phyloP scores from a whole-genome alignment of 2,329 filamentous ascomycete species.

The Nigrospora sphaerica region DNA sequence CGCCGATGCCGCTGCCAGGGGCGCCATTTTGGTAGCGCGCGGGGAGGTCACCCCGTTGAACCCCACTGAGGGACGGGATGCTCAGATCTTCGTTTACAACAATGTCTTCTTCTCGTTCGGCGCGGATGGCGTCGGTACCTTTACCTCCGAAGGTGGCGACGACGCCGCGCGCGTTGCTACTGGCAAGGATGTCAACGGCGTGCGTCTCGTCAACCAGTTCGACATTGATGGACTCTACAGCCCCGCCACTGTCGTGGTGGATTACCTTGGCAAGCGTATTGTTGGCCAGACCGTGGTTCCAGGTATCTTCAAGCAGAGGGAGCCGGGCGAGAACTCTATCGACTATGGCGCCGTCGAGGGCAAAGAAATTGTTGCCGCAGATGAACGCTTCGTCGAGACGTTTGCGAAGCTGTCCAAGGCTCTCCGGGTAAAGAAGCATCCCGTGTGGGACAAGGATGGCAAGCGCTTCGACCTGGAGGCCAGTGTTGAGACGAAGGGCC shows the following conservation, averaged over 20 bases:
- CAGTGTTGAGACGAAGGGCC: slow-evolving; percentile 94
- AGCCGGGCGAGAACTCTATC: slow-evolving; percentile 96
- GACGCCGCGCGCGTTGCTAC: slow-evolving; percentile 94
- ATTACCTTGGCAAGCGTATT: slow-evolving; percentile 94
- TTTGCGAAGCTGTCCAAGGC: slow-evolving; percentile 90
- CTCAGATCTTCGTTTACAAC: slow-evolving; percentile 98
- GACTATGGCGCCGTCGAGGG: slow-evolving; percentile 98
- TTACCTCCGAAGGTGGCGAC: slow-evolving; percentile 91
- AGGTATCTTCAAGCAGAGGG: slow-evolving; percentile 97
- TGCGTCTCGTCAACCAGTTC: slow-evolving; percentile 91
- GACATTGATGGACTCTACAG: slow-evolving; percentile 94
- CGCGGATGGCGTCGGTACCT: slow-evolving; percentile 93
- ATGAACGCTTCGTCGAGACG: slow-evolving; percentile 74
- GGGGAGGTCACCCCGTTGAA: slow-evolving; percentile 92
- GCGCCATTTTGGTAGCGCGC: slow-evolving; percentile 83
- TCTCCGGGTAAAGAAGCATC: slow-evolving; percentile 85
- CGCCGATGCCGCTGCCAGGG: slow-evolving; percentile 87
- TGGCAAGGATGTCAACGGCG: slow-evolving; percentile 91
- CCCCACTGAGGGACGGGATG: slow-evolving; percentile 85
- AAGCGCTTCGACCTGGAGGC: slow-evolving; percentile 87
- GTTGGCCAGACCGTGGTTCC: slow-evolving; percentile 98
- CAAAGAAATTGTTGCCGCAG: slow-evolving; percentile 87
- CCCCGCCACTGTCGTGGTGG: slow-evolving; percentile 90
- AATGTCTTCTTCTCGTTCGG: slow-evolving; percentile 99
- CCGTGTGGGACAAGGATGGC: slow-evolving; percentile 96